Base-by-base conservation (phyloP, 768 basidiomycete species). In the Lentinula sp. region DNA sequence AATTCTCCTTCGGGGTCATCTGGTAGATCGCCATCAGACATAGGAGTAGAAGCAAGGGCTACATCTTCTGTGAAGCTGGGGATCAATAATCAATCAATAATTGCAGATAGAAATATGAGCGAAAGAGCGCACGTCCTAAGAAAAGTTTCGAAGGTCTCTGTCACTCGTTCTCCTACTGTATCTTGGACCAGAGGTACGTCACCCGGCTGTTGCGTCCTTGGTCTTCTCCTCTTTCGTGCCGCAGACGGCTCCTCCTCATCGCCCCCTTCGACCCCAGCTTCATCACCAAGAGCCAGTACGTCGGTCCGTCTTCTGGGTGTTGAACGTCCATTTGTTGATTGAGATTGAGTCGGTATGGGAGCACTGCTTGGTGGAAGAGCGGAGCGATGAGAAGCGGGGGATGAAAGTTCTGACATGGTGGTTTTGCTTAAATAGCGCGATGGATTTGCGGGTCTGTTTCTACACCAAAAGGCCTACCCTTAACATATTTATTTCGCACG, bases 131-230 rank as follows among this genome's bases (percentile, higher is more conserved):
- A 98, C 97, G 87, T 88, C 77, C 92, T 90, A 57, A 98, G 74
- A 75, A 99, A 98, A 1, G 85, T 84, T 71, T 93, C 90, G 69
- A 98, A 98, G 68, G 88, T 87, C 68, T 95, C 91, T 60, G 89
- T 87, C 4, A 98, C 93, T 67, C 91, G 93, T 77, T 98, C 95
- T 57, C 96, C 96, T 18, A 98, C 96, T 36, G 91, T 87, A 74
- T 98, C 97, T 67, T 87, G 88, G 1, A 98, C 95, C 55, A 92
- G 77, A 2, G 95, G 91, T 0, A 97, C 83, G 67, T 95, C 91
- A 4, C 76, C 82, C 58, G 81, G 82, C 9, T 74, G 76, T 61
- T 80, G 80, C 12, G 78, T 77, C 59, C 81, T 78, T 46, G 81
- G 79, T 60, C 81, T 77, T 60, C 81, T 77, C 16, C 79, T 71